These are phyloP conservation scores for Corymbia calophylla DNA, from an alignment of 441 rosid species.

Conservation along the genomic window DNA sequence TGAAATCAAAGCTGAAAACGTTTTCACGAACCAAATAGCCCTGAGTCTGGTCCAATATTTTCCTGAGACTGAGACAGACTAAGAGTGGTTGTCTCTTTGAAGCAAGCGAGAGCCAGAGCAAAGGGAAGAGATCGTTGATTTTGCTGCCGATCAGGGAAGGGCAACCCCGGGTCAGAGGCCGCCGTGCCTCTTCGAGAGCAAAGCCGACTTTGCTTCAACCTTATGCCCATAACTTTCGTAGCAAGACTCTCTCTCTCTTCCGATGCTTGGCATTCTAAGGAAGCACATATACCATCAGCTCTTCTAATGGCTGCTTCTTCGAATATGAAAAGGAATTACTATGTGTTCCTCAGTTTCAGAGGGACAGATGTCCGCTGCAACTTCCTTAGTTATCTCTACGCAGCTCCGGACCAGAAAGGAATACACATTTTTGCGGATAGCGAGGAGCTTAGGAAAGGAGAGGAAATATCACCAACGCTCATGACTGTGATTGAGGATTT, in stretches of 20 bases:
- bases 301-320: not conserved
- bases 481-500: not conserved
- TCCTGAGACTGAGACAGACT: not conserved
- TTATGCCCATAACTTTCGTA: not conserved
- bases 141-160: not conserved
- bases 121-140: not conserved
- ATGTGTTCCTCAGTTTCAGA: not conserved
- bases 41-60: not conserved
- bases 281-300: not conserved
- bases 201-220: not conserved
- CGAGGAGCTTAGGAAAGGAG: not conserved
- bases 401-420: not conserved
- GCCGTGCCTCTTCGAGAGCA: not conserved
- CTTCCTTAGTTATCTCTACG: not conserved
- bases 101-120: not conserved
- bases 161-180: not conserved
- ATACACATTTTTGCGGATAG: not conserved
- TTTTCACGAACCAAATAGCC: not conserved
- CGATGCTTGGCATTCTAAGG: not conserved
- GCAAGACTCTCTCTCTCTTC: not conserved
- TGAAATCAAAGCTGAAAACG: not conserved
- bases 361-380: not conserved
- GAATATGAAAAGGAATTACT: not conserved
- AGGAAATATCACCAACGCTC: rapidly evolving
- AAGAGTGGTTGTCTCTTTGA: not conserved